Conservation (phyloP, 73 alveolate species). For the Paramecium octaurelia region DNA sequence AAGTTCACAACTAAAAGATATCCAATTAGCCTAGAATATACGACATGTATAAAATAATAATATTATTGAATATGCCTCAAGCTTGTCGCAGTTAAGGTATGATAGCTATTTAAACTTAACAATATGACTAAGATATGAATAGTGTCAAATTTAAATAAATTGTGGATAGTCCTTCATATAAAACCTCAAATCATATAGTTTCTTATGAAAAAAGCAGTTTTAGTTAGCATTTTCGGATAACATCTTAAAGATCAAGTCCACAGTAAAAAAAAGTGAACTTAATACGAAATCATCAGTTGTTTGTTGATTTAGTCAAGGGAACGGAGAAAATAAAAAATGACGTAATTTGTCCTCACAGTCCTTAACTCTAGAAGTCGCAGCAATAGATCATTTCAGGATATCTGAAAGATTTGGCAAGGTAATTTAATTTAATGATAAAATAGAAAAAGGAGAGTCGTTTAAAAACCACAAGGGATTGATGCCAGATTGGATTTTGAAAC, state of each 20-base stretch:
- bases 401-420: not conserved
- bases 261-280: not conserved
- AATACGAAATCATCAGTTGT: not conserved
- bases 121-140: not conserved
- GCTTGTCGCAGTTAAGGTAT: not conserved
- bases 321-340: not conserved
- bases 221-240: not conserved
- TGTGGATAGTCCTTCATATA: not conserved
- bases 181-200: not conserved
- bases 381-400: not conserved
- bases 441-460: not conserved
- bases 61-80: not conserved
- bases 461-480: constrained; percentile 12
- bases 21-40: not conserved
- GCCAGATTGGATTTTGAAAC: constrained; percentile 17
- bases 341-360: not conserved
- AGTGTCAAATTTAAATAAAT: not conserved
- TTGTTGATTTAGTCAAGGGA: not conserved
- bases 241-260: not conserved
- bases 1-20: not conserved
- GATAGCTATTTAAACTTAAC: not conserved
- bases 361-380: not conserved
- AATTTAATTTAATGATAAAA: too few relatives aligned
- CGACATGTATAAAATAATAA: not conserved
- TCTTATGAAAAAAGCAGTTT: not conserved